Evolutionary conservation across 2,329 filamentous ascomycete genomes (phyloP), one percentile per base, ranked within the genome.

Genomic region (Fusarium sp.): DNA sequence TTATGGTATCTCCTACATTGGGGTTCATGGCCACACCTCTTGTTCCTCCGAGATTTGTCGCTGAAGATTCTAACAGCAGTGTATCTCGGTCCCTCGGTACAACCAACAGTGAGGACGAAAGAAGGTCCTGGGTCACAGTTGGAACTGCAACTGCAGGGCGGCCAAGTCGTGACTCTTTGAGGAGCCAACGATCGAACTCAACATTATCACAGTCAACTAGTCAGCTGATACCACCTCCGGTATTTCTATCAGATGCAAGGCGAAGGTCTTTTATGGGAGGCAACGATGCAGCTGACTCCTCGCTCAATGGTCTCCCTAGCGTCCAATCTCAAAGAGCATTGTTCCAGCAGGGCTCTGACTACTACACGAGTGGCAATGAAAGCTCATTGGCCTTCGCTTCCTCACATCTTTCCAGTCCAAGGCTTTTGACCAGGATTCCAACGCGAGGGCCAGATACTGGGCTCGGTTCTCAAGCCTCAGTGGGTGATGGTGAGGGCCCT

Each of bases 81-180:
- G 67, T 75, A 3, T 70, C 73, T 39, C 67, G 73, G 28, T 77
- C 74, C 59, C 44, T 68, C 8, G 79, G 72, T 63, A 73, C 59
- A 32, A 67, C 75, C 7, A 63, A 54, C 24, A 77, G 74, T 26
- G 77, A 78, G 6, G 80, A 78, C 14, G 77, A 75, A 20, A 74
- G 80, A 47, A 75, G 76, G 42, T 83, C 82, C 4, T 83, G 82
- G 82, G 69, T 82, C 12, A 83, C 82, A 3, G 77, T 83, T 24
- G 82, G 76, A 24, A 72, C 72, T 12, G 74, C 54, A 20, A 75
- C 70, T 26, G 70, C 74, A 20, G 75, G 69, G 26, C 74, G 70
- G 12, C 72, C 69, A 44, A 82, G 79, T 45, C 66, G 79, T 22
- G 72, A 58, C 24, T 80, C 81, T 1, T 59, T 71, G 15, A 65